phyloP scores from a whole-genome alignment of 169 alveolate genomes.

The Plasmodium coatneyi region DNA sequence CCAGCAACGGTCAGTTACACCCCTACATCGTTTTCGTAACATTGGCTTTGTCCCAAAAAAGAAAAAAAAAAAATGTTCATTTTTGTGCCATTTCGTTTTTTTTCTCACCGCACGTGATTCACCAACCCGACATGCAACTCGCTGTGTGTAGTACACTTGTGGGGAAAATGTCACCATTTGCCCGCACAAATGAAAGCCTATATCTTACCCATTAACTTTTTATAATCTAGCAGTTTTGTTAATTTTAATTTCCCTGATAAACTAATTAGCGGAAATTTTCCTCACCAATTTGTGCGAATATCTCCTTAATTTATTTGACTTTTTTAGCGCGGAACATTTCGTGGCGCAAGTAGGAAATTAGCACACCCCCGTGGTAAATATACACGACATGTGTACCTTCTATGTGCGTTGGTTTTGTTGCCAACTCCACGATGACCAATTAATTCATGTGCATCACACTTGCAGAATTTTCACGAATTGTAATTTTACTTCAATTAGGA shows the following conservation, averaged over 20 bases:
- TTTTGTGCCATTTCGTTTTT: neutral
- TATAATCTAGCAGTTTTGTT: neutral
- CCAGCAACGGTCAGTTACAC: neutral
- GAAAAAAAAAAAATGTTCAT: neutral
- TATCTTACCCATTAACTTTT: neutral
- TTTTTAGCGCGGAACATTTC: neutral
- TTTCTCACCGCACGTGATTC: neutral
- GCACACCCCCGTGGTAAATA: neutral
- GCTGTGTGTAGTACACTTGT: neutral
- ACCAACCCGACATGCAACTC: neutral
- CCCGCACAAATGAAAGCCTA: neutral
- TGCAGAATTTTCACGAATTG: neutral
- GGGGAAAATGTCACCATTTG: neutral
- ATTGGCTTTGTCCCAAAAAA: neutral
- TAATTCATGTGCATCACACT: neutral
- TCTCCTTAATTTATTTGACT: neutral
- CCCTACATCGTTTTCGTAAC: neutral
- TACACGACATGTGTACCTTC: neutral
- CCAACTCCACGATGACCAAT: neutral
- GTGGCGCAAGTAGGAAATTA: neutral
- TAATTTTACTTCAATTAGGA: neutral
- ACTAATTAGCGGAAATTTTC: neutral
- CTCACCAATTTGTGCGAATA: neutral
- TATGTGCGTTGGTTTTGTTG: neutral
- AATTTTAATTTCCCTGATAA: neutral